Percentiles rank a stretch among this genome's conserved stretches.
These are phyloP conservation scores for Xylaria sp. DNA, from an alignment of 2,329 filamentous ascomycete genomes.

Conservation along the genomic window DNA sequence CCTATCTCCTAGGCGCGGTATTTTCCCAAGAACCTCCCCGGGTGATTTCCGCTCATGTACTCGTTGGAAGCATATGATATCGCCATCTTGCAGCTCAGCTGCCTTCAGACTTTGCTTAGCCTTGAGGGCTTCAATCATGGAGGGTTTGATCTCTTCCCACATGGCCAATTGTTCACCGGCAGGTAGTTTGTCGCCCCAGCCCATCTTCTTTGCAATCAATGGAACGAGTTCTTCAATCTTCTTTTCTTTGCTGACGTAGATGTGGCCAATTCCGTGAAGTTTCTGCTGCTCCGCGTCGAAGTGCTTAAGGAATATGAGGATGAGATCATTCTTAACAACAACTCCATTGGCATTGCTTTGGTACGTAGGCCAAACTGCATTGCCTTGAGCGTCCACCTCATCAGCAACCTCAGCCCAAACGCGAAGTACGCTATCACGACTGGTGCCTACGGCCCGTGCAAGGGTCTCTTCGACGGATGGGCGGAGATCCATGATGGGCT, in stretches of 20 bases:
- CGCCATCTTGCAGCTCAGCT: constrained; percentile 95
- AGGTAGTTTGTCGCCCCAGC: constrained; percentile 80
- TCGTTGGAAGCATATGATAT: constrained; percentile 94
- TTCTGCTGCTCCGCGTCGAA: constrained; percentile 84
- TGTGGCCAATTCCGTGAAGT: constrained; percentile 80
- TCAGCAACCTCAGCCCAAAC: constrained; percentile 88
- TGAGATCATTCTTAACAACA: constrained; percentile 69
- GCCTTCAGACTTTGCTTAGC: constrained; percentile 87
- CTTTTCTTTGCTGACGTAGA: constrained; percentile 88
- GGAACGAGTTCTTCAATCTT: constrained; percentile 87
- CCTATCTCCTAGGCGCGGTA: constrained; percentile 54
- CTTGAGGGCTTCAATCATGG: constrained; percentile 96
- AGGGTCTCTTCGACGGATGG: constrained; percentile 80
- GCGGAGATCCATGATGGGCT: constrained; percentile 80
- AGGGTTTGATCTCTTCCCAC: constrained; percentile 98
- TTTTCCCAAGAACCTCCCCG: constrained; percentile 53
- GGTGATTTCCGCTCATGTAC: constrained; percentile 62
- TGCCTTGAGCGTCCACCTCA: constrained; percentile 73
- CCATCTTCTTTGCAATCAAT: constrained; percentile 83
- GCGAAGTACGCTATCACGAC: constrained; percentile 78
- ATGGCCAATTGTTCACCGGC: constrained; percentile 72
- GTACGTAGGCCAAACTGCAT: constrained; percentile 76
- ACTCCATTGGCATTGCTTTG: constrained; percentile 67
- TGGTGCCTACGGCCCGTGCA: constrained; percentile 60
- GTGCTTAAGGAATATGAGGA: constrained; percentile 91